Percentiles rank a stretch among this genome's conserved stretches.
phyloP scores from a whole-genome alignment of 129 eudicot genomes.

The Apium graveolens region DNA sequence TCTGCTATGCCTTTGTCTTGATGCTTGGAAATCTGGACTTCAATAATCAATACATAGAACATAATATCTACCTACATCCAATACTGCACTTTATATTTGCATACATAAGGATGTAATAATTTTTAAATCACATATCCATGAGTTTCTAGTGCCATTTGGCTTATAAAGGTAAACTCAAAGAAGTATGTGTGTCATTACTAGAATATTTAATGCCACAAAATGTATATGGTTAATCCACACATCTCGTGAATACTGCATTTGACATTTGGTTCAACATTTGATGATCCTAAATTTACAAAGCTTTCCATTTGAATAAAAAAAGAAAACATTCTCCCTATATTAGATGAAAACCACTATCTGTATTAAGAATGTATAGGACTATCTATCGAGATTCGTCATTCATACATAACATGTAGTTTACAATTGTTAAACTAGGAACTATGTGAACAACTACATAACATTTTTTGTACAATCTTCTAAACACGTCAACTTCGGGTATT shows the following conservation, averaged over 20 bases:
- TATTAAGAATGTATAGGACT: neutral
- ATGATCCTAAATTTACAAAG: neutral
- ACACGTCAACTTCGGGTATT: neutral
- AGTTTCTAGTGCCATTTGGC: neutral
- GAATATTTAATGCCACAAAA: neutral
- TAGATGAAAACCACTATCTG: neutral
- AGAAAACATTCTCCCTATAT: neutral
- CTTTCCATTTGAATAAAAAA: neutral
- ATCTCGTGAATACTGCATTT: neutral
- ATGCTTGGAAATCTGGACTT: neutral
- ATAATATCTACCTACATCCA: neutral
- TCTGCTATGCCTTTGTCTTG: neutral
- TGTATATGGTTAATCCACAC: neutral
- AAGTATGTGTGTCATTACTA: neutral
- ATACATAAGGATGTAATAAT: neutral
- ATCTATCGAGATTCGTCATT: neutral
- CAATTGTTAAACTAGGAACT: neutral
- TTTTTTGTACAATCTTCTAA: neutral
- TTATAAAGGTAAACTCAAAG: neutral
- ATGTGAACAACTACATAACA: neutral
- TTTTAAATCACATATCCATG: neutral
- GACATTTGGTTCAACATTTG: neutral
- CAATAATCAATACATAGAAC: neutral
- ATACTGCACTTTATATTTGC: neutral
- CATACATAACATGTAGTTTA: neutral